Percentiles rank a stretch among this genome's conserved stretches.
Conservation (phyloP, 352 stramenopile species). For the Phytophthora meadii region DNA sequence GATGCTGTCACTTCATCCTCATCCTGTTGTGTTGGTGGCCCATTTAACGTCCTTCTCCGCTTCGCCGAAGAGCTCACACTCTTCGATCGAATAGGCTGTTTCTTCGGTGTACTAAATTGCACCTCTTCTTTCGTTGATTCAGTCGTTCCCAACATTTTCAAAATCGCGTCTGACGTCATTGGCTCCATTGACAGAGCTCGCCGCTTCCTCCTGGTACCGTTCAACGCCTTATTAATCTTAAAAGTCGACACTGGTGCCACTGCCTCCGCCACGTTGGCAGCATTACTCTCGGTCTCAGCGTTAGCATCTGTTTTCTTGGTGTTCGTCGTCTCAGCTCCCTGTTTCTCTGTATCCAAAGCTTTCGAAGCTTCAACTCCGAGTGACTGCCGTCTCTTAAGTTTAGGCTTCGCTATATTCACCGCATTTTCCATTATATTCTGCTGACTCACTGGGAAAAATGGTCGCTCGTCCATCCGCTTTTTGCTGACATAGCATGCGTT, state of each 20-base stretch:
- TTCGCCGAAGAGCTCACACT: conserved; percentile 36
- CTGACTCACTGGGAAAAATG: conserved; percentile 81
- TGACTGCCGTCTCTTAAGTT: conserved; percentile 35
- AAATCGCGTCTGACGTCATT: conserved; percentile 66
- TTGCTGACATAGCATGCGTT: conserved; percentile 84
- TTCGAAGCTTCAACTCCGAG: conserved; percentile 20
- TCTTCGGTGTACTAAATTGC: conserved; percentile 29
- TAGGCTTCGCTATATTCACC: conserved; percentile 7
- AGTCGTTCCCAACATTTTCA: conserved; percentile 52
- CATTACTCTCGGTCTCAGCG: not conserved
- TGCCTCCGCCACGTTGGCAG: conserved; percentile 3
- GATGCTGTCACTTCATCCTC: conserved; percentile 36
- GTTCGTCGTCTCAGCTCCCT: not conserved
- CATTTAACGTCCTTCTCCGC: conserved; percentile 40
- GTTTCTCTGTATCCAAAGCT: conserved; percentile 2
- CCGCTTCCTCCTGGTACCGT: conserved; percentile 42
- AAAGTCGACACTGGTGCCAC: conserved; percentile 22
- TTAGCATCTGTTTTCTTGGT: conserved; percentile 6
- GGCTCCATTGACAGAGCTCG: conserved; percentile 74
- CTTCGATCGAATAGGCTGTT: conserved; percentile 32
- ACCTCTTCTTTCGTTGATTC: conserved; percentile 14
- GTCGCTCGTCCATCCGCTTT: conserved; percentile 66
- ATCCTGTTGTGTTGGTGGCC: conserved; percentile 34
- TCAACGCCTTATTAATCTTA: conserved; percentile 25
- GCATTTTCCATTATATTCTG: conserved; percentile 11